Evolutionary conservation across 805 yeast genomes (phyloP), one percentile per base, ranked within the genome.

Genomic region (Cyberlindnera euphorbiiphila): DNA sequence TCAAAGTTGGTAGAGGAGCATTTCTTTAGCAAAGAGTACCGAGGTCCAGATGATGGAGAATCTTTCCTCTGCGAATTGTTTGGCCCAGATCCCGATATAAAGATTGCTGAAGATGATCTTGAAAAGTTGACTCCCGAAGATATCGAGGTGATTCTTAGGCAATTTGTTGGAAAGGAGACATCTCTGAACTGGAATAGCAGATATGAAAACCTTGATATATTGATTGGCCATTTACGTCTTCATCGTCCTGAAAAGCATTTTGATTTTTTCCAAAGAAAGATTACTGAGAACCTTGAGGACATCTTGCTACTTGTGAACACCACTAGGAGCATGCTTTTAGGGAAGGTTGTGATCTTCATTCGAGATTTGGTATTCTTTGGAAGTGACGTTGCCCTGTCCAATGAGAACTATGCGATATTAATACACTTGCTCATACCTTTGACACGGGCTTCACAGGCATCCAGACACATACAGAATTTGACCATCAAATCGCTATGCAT

Each of bases 281-380:
- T 55, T 6, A 20, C 16, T 17, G 42, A 43, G 9, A 32, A 19
- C 7, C 30, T 54, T 14, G 50, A 45, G 5, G 43, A 43, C 14
- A 44, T 55, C 7, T 26, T 55, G n/a, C 22, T 25, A 9, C 25
- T 45, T 37, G 22, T 45, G 8, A 32, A 37, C 7, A 51, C 59
- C 0, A 28, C 36, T 3, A 44, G 57, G 23, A 32, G 45, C 4
- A 43, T 41, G 25, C 43, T 55, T 3, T 29, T 49, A 24, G 34
- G 31, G 2, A 54, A 46, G 25, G 32, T 42, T 1, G 46, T 55
- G 3, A 23, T 54, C 2, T 53, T 55, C 25, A 25, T 46, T 4
- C 45, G 58, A 32, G 59, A 55, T 23, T 31, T 50, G 26, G 48
- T 47, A 4, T 48, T 38, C 32, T 54, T 43, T 45, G 54, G 54